These are phyloP conservation scores for Eremothecium sinecaudum DNA, from an alignment of 1,139 yeast species.

Conservation along the genomic window DNA sequence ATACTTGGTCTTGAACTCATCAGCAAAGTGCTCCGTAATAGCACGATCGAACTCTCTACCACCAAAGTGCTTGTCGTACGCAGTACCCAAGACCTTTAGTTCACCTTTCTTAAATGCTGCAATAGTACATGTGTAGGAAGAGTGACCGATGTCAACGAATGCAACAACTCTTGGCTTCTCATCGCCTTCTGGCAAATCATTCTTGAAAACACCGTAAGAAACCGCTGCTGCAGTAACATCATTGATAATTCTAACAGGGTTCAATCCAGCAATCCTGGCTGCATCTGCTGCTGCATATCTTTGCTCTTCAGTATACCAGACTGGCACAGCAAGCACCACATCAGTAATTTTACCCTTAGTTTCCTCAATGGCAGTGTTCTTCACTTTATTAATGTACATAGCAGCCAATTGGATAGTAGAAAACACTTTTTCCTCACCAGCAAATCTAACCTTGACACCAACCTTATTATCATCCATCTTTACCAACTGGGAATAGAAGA, in stretches of 20 bases:
- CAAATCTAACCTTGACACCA: conserved; percentile 77
- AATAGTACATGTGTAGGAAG: conserved; percentile 83
- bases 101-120: conserved; percentile 95
- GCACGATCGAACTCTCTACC: conserved; percentile 95
- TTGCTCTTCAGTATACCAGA: conserved; percentile 94
- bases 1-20: conserved; percentile 81
- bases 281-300: conserved; percentile 97
- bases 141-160: conserved; percentile 93
- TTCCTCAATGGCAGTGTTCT: conserved; percentile 70
- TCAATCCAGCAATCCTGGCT: conserved; percentile 88
- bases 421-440: conserved; percentile 71
- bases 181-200: conserved; percentile 66
- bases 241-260: conserved; percentile 95
- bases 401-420: conserved; percentile 86
- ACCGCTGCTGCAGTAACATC: conserved; percentile 98
- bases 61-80: conserved; percentile 94
- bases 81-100: conserved; percentile 83
- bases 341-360: conserved; percentile 75
- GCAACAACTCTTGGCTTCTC: conserved; percentile 88
- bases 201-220: conserved; percentile 97
- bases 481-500: conserved; percentile 59
- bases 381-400: conserved; percentile 88
- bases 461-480: conserved; percentile 65
- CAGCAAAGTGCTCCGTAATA: conserved; percentile 89
- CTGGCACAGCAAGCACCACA: conserved; percentile 91